Evolutionary conservation across 1,284 basidiomycete genomes (phyloP).

Genomic region (Fomitopsis betulina): DNA sequence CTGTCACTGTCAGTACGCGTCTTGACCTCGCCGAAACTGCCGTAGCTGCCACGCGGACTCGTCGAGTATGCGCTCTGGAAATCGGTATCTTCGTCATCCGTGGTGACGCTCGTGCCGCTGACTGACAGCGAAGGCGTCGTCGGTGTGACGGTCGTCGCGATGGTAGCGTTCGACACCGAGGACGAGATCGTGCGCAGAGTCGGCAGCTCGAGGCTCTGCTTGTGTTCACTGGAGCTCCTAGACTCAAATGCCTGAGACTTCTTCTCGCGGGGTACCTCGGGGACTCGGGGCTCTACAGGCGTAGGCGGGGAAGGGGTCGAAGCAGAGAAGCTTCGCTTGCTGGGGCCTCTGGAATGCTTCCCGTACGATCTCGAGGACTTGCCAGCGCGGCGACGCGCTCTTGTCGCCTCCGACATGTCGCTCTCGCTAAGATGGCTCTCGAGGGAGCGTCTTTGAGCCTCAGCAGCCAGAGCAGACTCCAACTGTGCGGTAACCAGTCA

Average conservation of each 20-base stretch:
- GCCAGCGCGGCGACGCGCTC: conserved; percentile 14
- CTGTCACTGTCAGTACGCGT: conserved; percentile 17
- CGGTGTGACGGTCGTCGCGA: conserved; percentile 29
- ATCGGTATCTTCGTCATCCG: conserved; percentile 79
- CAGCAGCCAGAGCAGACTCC: conserved; percentile 63
- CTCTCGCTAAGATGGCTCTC: conserved; percentile 44
- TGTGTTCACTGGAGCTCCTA: conserved; percentile 13
- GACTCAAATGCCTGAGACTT: conserved; percentile 9
- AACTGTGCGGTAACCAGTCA: conserved; percentile 40
- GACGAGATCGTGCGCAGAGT: conserved; percentile 33
- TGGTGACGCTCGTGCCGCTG: conserved; percentile 35
- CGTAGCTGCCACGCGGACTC: conserved; percentile 62
- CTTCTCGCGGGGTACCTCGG: conserved; percentile 8
- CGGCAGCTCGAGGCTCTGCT: conserved; percentile 13
- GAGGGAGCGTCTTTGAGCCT: conserved; percentile 39
- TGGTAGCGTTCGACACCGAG: conserved; percentile 26
- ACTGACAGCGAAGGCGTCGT: conserved; percentile 39
- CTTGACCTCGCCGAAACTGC: conserved; percentile 24
- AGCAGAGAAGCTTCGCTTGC: conserved; percentile 15
- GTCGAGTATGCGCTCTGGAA: conserved; percentile 80
- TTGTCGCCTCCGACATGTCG: conserved; percentile 31
- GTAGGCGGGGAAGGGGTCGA: conserved; percentile 15
- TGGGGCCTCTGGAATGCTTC: conserved; percentile 14
- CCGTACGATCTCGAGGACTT: conserved; percentile 15
- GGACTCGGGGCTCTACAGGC: conserved; percentile 2